A percentile compares a stretch with the other conserved stretches of the same genome.
phyloP scores from a whole-genome alignment of 129 eudicot species.

The Centella asiatica region DNA sequence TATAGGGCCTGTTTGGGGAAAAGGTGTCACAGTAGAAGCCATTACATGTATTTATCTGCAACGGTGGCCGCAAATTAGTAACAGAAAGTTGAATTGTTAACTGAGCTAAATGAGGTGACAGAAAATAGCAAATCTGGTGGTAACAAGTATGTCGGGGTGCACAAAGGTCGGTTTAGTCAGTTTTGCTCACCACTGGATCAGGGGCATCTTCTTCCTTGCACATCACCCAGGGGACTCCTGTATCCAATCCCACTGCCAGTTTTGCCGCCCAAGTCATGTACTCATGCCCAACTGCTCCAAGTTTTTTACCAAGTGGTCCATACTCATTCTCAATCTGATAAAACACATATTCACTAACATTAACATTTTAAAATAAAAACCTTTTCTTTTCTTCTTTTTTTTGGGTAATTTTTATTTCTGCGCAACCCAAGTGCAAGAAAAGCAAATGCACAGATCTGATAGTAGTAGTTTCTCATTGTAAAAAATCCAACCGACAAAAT shows the following conservation, averaged over 20 bases:
- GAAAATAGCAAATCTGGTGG: conserved; percentile 1
- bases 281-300: conserved; percentile 56
- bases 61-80: neutral
- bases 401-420: no score
- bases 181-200: conserved; percentile 28
- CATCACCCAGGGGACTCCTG: conserved; percentile 41
- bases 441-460: neutral
- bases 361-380: neutral
- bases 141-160: neutral
- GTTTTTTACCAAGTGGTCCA: conserved; percentile 47
- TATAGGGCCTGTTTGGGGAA: conserved; percentile 72
- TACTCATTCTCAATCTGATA: conserved; percentile 94
- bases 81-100: neutral
- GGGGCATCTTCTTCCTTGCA: conserved; percentile 32
- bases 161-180: no score
- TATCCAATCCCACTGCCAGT: conserved; percentile 59
- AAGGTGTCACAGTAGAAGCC: conserved; percentile 90
- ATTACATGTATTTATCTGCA: conserved; percentile 92
- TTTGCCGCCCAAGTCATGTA: conserved; percentile 91
- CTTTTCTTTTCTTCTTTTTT: no score
- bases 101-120: neutral
- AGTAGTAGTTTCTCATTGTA: neutral
- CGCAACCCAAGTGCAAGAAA: no score
- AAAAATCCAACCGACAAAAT: neutral
- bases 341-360: conserved; percentile 5